Conservation (phyloP, 352 stramenopile species). For the Peronospora farinosa region DNA sequence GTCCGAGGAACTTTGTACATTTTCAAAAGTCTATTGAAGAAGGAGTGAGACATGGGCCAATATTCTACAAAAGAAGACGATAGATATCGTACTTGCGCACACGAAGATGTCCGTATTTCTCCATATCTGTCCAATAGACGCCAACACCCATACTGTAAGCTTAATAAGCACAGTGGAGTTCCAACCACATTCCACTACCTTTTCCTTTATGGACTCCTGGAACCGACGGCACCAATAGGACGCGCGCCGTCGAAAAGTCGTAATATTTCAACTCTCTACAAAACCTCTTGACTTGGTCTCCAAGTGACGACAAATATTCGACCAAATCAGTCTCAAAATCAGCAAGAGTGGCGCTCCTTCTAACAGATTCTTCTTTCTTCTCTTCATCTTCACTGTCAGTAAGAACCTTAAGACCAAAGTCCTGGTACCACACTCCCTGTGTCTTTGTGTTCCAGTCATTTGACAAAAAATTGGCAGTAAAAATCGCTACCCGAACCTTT, state of each 20-base stretch:
- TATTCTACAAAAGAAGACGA: conserved; percentile 1
- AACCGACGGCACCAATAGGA: conserved; percentile 60
- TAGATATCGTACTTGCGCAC: conserved; percentile 43
- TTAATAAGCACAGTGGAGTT: neutral
- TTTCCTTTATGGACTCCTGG: conserved; percentile 62
- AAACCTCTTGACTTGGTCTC: conserved; percentile 36
- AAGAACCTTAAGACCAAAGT: conserved; percentile 66
- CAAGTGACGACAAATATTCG: conserved; percentile 52
- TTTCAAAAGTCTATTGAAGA: conserved; percentile 39
- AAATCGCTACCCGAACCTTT: conserved; percentile 73
- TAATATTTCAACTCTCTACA: conserved; percentile 48
- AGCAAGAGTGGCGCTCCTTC: neutral
- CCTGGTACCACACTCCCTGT: conserved; percentile 77
- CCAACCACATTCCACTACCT: conserved; percentile 27
- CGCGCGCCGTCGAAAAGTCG: conserved; percentile 52
- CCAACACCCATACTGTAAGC: conserved; percentile 1
- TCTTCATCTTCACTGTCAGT: conserved; percentile 29
- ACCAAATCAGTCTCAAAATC: conserved; percentile 66
- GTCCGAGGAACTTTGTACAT: conserved; percentile 38
- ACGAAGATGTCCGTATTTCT: conserved; percentile 75
- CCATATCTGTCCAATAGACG: conserved; percentile 48
- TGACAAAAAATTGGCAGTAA: conserved; percentile 80
- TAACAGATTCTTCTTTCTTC: neutral
- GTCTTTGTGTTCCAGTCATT: conserved; percentile 82
- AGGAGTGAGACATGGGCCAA: conserved; percentile 3